Base-by-base conservation (phyloP, 768 basidiomycete genomes). In the Sporobolomyces pararoseus region DNA sequence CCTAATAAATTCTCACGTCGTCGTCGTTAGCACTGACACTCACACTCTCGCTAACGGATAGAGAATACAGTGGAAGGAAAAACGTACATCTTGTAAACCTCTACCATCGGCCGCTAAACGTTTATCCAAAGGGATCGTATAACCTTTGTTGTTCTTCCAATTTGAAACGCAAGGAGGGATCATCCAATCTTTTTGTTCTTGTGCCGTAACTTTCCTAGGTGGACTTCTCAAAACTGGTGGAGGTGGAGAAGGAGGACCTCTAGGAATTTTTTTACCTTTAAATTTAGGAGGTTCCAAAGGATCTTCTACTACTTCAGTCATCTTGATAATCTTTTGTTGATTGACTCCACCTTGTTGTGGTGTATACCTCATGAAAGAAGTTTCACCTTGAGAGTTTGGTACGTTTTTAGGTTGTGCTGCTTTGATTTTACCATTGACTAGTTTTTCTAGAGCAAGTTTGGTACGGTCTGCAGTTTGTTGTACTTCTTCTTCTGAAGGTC, bases 141-240 rank as follows among this genome's bases (percentile, higher is more conserved):
- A 99, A 85, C 96, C 96, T 81, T 98, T 99, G 86, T 98, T 97
- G 83, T 99, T 99, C 83, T 99, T 99, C 96, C 96, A 99, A 81
- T 99, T 99, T 32, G 91, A 95, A 69, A 99, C 97, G 79, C 95
- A 98, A 23, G 96, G 96, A 23, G 96, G 96, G 66, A 99, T 97
- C 93, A 97, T 96, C 96, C 96, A 98, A 77, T 98, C 96, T 81
- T 98, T 99, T 82, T 97, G 95, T 78, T 99, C 96, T 64, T 91
- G 90, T 12, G 90, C 89, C 0, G 95, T 95, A 5, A 93, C 94
- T 77, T 96, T 94, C 63, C 96, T 84, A 9, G 96, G 96, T 16
- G 96, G 96, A 82, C 89, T 92, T 46, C 94, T 87, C 44, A 99
- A 82, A 3, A 98, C 91, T 23, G 96, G 96, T 3, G 94, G 92